A percentile compares a stretch with the other conserved stretches of the same genome.
These are phyloP conservation scores for Candida tallmaniae DNA, from an alignment of 805 yeast genomes.

Conservation along the genomic window DNA sequence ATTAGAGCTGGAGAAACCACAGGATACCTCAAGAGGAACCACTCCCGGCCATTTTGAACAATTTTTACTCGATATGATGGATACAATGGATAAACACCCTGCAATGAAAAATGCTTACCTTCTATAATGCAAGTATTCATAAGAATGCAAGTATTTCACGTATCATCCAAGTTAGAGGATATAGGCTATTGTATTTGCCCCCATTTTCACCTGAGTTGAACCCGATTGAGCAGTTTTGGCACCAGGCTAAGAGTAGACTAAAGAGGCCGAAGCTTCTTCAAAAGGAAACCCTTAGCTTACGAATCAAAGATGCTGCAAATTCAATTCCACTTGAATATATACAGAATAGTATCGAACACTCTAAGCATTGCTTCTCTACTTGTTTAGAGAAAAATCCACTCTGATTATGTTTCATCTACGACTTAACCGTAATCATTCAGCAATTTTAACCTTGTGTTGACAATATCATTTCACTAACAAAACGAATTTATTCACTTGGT, in stretches of 20 bases:
- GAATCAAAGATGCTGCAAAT: slow-evolving; percentile 8
- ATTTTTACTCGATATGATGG: slow-evolving; percentile 10
- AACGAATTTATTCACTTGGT: slow-evolving; percentile 3
- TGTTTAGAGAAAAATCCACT: slow-evolving; percentile 6
- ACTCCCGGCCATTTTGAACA: slow-evolving; percentile 11
- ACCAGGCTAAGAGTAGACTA: slow-evolving; percentile 5
- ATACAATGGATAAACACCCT: slow-evolving; percentile 4
- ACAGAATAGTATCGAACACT: slow-evolving; percentile 1
- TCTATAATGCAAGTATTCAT: slow-evolving; percentile 10
- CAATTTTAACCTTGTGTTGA: slow-evolving; percentile 3
- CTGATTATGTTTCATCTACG: slow-evolving; percentile 2
- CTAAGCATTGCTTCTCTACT: slow-evolving; percentile 3
- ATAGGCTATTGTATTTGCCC: slow-evolving; percentile 11
- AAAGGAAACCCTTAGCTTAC: slow-evolving; percentile 4
- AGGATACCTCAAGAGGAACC: slow-evolving; percentile 8
- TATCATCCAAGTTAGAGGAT: slow-evolving; percentile 9
- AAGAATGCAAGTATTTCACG: slow-evolving; percentile 10
- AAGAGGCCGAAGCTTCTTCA: slow-evolving; percentile 4
- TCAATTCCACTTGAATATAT: slow-evolving; percentile 5
- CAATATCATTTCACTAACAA: slow-evolving; percentile 3
- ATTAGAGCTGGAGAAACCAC: slow-evolving; percentile 2
- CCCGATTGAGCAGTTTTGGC: slow-evolving; percentile 15
- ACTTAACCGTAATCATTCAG: neutral
- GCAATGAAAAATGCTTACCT: slow-evolving; percentile 5
- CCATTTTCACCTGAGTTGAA: slow-evolving; percentile 12